Conservation (phyloP, 2,329 filamentous ascomycete species). For the Pseudonectria foliicola region DNA sequence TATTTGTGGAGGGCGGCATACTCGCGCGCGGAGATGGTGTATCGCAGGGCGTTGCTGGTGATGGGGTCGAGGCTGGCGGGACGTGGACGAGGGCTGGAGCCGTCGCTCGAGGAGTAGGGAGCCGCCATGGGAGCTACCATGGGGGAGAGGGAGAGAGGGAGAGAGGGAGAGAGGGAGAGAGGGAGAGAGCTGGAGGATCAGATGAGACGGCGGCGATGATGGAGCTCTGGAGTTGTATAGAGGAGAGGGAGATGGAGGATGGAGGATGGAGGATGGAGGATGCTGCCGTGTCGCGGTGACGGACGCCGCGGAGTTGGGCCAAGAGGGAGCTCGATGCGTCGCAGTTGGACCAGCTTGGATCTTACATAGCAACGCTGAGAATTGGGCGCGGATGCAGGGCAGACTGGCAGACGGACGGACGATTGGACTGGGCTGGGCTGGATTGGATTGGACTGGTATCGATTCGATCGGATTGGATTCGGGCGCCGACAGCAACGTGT, state of each 20-base stretch:
- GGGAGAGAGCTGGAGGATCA: too few species aligned
- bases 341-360: constrained; percentile 17
- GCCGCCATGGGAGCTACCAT: constrained; percentile 17
- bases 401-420: too few species aligned
- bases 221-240: too few species aligned
- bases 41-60: constrained; percentile 77
- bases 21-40: constrained; percentile 78
- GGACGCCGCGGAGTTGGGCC: too few species aligned
- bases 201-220: too few species aligned
- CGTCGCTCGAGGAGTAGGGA: constrained; percentile 15
- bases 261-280: constrained; percentile 2
- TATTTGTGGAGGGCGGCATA: constrained; percentile 81
- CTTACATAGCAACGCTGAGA: constrained; percentile 14
- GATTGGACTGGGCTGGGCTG: too few species aligned
- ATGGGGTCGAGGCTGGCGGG: constrained; percentile 51
- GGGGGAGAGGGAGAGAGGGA: too few species aligned
- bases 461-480: too few species aligned
- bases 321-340: constrained; percentile 11
- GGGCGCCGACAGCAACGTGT: too few species aligned
- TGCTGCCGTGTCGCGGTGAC: background rate
- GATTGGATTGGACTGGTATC: too few species aligned
- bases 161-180: too few species aligned
- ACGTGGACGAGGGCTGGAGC: constrained; percentile 11
- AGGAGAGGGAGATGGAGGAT: too few species aligned
- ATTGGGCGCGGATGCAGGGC: constrained; percentile 4